Conservation (phyloP, 2,329 filamentous ascomycete species). For the Fusarium azukiicola region DNA sequence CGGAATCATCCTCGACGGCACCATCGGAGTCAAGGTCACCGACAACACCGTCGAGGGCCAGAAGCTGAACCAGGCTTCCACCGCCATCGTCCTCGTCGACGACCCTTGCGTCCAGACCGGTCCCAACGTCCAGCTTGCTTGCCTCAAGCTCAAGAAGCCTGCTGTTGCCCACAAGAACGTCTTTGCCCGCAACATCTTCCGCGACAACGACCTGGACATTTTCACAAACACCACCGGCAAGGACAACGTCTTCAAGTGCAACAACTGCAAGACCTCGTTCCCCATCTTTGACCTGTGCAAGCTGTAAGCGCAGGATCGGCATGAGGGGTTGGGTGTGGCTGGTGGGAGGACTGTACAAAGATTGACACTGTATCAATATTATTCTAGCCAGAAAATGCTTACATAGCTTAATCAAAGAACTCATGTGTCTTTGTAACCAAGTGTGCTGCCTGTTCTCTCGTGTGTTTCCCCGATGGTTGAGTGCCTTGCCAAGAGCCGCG, state of each 20-base stretch:
- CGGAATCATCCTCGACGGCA: constrained; percentile 56
- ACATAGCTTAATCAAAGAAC: not conserved
- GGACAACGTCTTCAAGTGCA: constrained; percentile 54
- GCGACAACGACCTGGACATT: constrained; percentile 56
- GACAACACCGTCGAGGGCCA: constrained; percentile 56
- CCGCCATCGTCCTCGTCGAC: constrained; percentile 53
- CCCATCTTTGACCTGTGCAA: constrained; percentile 1
- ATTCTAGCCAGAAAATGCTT: not conserved
- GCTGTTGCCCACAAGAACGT: constrained; percentile 53
- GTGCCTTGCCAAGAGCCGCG: not conserved
- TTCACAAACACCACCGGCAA: constrained; percentile 41
- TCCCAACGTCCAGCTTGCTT: constrained; percentile 26
- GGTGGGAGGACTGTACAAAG: not conserved
- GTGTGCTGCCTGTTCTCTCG: no score
- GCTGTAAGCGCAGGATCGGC: not conserved
- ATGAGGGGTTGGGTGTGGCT: not conserved
- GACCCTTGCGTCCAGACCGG: constrained; percentile 38
- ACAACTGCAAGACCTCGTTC: constrained; percentile 40
- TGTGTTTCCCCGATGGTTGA: not conserved
- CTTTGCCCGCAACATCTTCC: constrained; percentile 55
- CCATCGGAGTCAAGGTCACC: constrained; percentile 52
- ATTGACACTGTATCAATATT: not conserved
- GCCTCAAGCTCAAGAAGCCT: constrained; percentile 33
- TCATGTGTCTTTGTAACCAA: not conserved
- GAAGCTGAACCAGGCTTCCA: constrained; percentile 40